Evolutionary conservation across 176 grass and related monocot species (phyloP).

Genomic region (Oryza punctata): DNA sequence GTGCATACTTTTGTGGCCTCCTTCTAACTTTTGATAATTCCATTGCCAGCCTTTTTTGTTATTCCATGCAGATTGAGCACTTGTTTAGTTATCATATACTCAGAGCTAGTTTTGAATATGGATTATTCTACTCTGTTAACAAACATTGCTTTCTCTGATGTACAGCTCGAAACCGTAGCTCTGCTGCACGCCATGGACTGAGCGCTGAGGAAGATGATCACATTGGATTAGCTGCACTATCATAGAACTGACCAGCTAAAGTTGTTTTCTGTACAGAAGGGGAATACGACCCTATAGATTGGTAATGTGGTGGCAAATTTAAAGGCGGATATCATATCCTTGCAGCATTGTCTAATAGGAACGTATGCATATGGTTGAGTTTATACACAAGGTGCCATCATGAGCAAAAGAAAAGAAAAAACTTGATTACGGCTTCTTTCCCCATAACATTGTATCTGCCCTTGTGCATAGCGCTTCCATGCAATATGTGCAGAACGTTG

Average conservation of each 20-base stretch:
- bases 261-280: slow-evolving; percentile 36
- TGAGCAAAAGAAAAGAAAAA: neutral
- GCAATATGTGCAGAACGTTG: too few species aligned
- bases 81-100: neutral
- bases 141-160: slow-evolving; percentile 24
- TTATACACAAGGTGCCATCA: neutral
- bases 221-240: slow-evolving; percentile 83
- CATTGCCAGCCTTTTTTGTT: neutral
- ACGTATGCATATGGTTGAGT: neutral
- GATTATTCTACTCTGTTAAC: neutral
- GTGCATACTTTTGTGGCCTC: neutral
- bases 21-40: neutral
- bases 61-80: slow-evolving; percentile 1
- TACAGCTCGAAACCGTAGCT: slow-evolving; percentile 69
- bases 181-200: slow-evolving; percentile 42
- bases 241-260: slow-evolving; percentile 39
- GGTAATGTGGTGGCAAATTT: slow-evolving; percentile 13
- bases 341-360: slow-evolving; percentile 29
- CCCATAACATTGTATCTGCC: neutral
- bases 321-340: neutral
- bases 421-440: neutral
- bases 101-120: neutral
- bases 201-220: slow-evolving; percentile 65
- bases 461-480: neutral
- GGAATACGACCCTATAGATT: neutral